Percentiles rank a stretch among this genome's conserved stretches.
Conservation (phyloP, 805 yeast species). For the Spathaspora arborariae region DNA sequence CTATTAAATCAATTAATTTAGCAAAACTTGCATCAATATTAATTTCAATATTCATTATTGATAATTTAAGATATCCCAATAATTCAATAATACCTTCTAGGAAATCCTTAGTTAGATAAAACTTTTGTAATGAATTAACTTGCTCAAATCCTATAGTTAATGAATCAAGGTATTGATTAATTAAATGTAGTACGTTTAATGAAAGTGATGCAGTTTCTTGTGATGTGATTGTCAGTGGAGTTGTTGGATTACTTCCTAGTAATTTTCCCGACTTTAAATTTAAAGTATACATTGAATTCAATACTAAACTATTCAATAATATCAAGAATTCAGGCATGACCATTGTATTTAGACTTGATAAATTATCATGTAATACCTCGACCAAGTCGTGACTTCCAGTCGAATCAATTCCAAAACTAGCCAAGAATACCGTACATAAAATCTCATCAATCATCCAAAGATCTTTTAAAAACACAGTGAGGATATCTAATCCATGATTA, state of each 20-base stretch:
- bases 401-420: conserved; percentile 42
- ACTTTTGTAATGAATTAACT: conserved; percentile 16
- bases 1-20: conserved; percentile 27
- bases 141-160: conserved; percentile 27
- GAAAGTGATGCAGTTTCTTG: conserved; percentile 19
- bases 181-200: conserved; percentile 31
- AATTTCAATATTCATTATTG: conserved; percentile 14
- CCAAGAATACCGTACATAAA: conserved; percentile 37
- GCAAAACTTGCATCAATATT: conserved; percentile 15
- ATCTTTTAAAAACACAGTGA: conserved; percentile 40
- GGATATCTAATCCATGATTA: conserved; percentile 48
- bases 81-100: conserved; percentile 38
- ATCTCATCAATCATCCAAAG: conserved; percentile 50
- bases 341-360: conserved; percentile 14
- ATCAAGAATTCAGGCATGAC: conserved; percentile 47
- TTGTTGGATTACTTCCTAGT: conserved; percentile 30
- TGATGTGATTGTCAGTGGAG: conserved; percentile 18
- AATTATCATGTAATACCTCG: conserved; percentile 4
- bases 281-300: conserved; percentile 27
- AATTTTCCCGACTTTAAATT: conserved; percentile 28
- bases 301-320: conserved; percentile 27
- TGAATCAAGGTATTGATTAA: conserved; percentile 29
- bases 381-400: conserved; percentile 10
- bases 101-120: conserved; percentile 29
- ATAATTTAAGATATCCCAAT: conserved; percentile 28